phyloP scores from a whole-genome alignment of 805 yeast genomes.

The Trichomonascus vanleenenianus region DNA sequence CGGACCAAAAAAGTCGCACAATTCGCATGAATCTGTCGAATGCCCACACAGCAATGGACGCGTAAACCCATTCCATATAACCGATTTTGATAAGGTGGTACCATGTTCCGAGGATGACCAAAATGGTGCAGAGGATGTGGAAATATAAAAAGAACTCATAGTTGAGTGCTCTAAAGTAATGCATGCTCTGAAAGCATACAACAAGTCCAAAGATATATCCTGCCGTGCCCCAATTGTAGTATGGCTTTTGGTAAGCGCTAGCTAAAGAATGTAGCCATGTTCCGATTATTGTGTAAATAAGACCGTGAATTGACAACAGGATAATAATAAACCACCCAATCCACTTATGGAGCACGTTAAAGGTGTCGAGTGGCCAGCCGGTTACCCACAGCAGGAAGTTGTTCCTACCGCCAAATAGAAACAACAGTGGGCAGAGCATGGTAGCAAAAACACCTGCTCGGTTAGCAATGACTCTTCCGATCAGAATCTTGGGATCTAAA shows the following conservation, averaged over 20 bases:
- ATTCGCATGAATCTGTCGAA: constrained; percentile 55
- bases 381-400: constrained; percentile 55
- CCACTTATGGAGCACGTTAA: constrained; percentile 58
- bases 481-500: background rate
- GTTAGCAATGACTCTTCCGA: constrained; percentile 30
- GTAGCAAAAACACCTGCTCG: constrained; percentile 36
- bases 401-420: constrained; percentile 64
- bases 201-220: constrained; percentile 37
- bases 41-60: constrained; percentile 59
- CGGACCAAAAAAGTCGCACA: constrained; percentile 47
- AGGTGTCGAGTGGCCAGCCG: constrained; percentile 55
- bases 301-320: constrained; percentile 48
- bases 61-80: constrained; percentile 34
- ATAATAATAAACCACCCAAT: constrained; percentile 44
- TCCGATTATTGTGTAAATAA: constrained; percentile 36
- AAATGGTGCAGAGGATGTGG: constrained; percentile 48
- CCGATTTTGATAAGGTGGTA: constrained; percentile 33
- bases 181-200: constrained; percentile 42
- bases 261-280: no score
- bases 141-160: constrained; percentile 52
- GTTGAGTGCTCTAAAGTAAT: constrained; percentile 39
- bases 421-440: constrained; percentile 36
- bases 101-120: constrained; percentile 51
- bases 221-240: constrained; percentile 31
- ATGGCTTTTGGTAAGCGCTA: constrained; percentile 12